Conservation (phyloP, 306 rosid genomes). For the Pyrus betulifolia region DNA sequence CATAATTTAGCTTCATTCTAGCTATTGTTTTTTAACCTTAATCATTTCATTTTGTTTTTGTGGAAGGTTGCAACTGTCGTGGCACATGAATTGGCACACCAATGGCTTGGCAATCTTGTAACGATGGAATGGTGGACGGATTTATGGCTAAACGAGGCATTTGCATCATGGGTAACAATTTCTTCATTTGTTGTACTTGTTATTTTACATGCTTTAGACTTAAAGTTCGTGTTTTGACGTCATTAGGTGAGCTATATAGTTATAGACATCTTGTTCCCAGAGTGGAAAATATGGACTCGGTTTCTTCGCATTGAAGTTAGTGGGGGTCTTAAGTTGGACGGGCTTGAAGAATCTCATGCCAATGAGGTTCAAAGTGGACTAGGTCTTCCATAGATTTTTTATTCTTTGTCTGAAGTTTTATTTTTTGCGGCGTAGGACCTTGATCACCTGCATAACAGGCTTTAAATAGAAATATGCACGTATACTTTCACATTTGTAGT, state of each 20-base stretch:
- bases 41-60: constrained; percentile 19
- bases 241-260: constrained; percentile 88
- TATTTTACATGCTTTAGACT: neutral
- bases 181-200: constrained; percentile 1
- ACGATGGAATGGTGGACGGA: constrained; percentile 99
- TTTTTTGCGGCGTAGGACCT: neutral
- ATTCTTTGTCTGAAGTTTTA: neutral
- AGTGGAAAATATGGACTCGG: constrained; percentile 92
- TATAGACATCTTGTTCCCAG: constrained; percentile 73
- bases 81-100: constrained; percentile 89
- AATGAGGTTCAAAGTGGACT: constrained; percentile 46
- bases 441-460: too few relatives aligned
- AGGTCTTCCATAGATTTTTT: too few relatives aligned
- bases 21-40: constrained; percentile 3
- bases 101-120: constrained; percentile 96
- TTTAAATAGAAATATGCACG: too few relatives aligned
- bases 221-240: neutral
- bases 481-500: too few relatives aligned
- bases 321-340: constrained; percentile 71
- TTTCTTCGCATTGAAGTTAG: constrained; percentile 55
- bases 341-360: constrained; percentile 88
- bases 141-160: constrained; percentile 92
- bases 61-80: constrained; percentile 76
- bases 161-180: constrained; percentile 80
- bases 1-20: constrained; percentile 10